phyloP scores from a whole-genome alignment of 139 green algal species.

The Trebouxia sp. region DNA sequence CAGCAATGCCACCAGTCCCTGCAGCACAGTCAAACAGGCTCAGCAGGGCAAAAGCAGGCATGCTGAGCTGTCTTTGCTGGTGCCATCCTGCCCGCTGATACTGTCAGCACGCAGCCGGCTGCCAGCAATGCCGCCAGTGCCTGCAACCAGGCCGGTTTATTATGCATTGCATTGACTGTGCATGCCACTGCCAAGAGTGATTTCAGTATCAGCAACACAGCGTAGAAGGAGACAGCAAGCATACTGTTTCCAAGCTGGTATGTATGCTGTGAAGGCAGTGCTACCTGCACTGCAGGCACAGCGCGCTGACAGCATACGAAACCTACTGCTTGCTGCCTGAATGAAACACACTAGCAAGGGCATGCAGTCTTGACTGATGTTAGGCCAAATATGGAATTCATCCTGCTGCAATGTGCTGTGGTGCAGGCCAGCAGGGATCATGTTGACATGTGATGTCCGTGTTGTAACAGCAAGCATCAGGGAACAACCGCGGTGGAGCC shows the following conservation, averaged over 20 bases:
- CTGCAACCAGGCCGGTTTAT: background rate
- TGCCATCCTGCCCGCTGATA: background rate
- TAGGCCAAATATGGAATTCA: too few relatives aligned
- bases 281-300: too few relatives aligned
- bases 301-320: too few relatives aligned
- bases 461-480: too few relatives aligned
- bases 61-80: background rate
- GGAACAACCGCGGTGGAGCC: too few relatives aligned
- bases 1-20: background rate
- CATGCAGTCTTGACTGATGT: too few relatives aligned
- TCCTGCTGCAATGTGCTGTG: too few relatives aligned
- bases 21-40: background rate
- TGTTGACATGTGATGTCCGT: too few relatives aligned
- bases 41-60: background rate
- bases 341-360: too few relatives aligned
- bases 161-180: background rate
- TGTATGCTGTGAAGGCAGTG: background rate
- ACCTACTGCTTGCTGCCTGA: too few relatives aligned
- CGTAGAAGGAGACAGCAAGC: background rate
- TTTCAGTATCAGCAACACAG: background rate
- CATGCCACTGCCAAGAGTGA: too few relatives aligned
- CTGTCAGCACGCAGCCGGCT: background rate
- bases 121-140: background rate
- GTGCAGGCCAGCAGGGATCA: too few relatives aligned
- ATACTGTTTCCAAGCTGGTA: background rate